Base-by-base conservation (phyloP, 2,329 filamentous ascomycete species). In the Aspergillus terreus region DNA sequence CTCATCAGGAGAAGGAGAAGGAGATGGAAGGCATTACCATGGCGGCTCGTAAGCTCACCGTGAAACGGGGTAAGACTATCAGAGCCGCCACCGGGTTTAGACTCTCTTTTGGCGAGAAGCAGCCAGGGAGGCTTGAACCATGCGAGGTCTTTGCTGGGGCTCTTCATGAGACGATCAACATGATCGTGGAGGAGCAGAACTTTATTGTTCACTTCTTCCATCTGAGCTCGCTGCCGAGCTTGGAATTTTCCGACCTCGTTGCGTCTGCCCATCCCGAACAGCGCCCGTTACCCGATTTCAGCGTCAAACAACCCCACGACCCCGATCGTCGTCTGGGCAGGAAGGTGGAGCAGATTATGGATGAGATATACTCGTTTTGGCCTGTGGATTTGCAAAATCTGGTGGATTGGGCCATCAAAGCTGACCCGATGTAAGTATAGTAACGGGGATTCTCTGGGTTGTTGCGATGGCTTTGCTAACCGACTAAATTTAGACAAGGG, bases 131-230 rank as follows among this genome's bases (percentile, higher is more conserved):
- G 61, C 81, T 87, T 52, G 80, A 88, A 58, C 84, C 89, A 0
- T 92, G 85, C 60, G 91, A 96, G 70, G 84, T 90, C 2, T 96
- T 97, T 70, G 79, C 83, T 0, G 85, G 85, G 35, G 84, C 90
- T 11, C 74, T 96, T 55, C 87, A 94, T 51, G 90, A 96, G 63
- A 82, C 94, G 57, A 75, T 92, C 42, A 89, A 87, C 5, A 79
- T 95, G 50, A 85, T 96, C 52, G 86, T 90, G 60, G 92, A 92
- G 69, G 94, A 99, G 72, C 92, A 99, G 69, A 97, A 96, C 67
- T 99, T 97, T 66, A 79, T 96, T 45, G 85, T 96, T n/a, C 90
- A 95, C 61, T 94, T 96, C 70, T 97, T 97, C 80, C 92, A 97
- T 62, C 84, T 94, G 23, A 89, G 87, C n/a, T 95, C 90, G 2